phyloP scores from a whole-genome alignment of 257 asterid species.

The Solanum pennellii region DNA sequence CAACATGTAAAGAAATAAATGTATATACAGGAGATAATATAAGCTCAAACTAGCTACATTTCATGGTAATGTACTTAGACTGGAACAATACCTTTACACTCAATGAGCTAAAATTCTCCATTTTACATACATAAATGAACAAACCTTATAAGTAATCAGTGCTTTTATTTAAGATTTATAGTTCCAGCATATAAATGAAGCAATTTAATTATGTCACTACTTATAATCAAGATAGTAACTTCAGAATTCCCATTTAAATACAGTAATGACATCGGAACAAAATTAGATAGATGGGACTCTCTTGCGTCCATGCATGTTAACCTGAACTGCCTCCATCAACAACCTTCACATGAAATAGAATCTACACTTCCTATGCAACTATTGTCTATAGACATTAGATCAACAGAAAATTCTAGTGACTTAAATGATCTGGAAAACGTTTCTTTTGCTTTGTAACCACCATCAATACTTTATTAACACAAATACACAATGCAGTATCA shows the following conservation, averaged over 20 bases:
- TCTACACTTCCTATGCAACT: slow-evolving; percentile 63
- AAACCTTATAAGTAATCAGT: not conserved
- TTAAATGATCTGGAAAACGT: slow-evolving; percentile 70
- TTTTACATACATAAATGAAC: not conserved
- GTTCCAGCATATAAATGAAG: not conserved
- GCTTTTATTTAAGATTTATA: not conserved
- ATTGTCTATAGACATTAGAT: slow-evolving; percentile 66
- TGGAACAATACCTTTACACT: not conserved
- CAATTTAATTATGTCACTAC: too few species aligned
- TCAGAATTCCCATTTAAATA: not conserved
- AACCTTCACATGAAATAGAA: slow-evolving; percentile 46
- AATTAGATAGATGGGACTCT: not conserved
- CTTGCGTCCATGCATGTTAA: slow-evolving; percentile 99
- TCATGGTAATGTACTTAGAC: not conserved
- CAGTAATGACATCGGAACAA: not conserved
- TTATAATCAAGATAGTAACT: not conserved
- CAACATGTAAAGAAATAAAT: not conserved
- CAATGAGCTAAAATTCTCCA: not conserved
- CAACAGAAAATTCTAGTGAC: slow-evolving; percentile 89
- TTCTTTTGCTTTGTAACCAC: slow-evolving; percentile 36
- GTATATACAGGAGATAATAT: not conserved
- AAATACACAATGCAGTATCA: not conserved
- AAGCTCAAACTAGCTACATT: not conserved
- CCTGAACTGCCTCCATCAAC: slow-evolving; percentile 80
- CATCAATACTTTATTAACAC: slow-evolving; percentile 2